Base-by-base conservation (phyloP, 1,139 yeast species). In the Nakaseomyces glabratus region DNA sequence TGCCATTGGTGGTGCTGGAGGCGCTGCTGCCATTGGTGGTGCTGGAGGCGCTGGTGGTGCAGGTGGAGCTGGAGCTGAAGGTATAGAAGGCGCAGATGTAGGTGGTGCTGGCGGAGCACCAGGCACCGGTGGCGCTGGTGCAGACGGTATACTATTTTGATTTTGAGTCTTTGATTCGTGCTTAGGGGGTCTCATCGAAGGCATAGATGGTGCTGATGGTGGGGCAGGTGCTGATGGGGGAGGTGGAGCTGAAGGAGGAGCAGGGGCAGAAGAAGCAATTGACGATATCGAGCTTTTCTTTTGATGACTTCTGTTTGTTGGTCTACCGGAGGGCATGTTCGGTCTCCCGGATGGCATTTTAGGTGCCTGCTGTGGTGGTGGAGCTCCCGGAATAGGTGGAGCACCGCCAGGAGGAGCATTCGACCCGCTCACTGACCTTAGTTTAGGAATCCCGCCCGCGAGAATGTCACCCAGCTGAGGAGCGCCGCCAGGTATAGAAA, bases 371-470 rank as follows among this genome's bases (percentile, higher is more conserved):
- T 42, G 38, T 7, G 41, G 31, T 22, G 45, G 45, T 10, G 44
- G 41, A 17, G 39, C 41, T 34, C 40, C 42, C 8, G 66, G 63
- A 12, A 49, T 39, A 14, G 55, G 46, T 4, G 61, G 51, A 1
- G 55, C 50, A n/a, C 43, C 19, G 11, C 50, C 40, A n/a, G 35
- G 29, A 9, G 35, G 34, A 49, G 49, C 5, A 11, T 10, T 46
- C 25, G 19, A 14, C n/a, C 19, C 42, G 12, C 33, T 29, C 4
- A 45, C 68, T 42, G 76, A 76, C 47, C 72, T 75, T 46, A 85
- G 63, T 49, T 81, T 82, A 6, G 95, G 95, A 56, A 85, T 69
- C 1, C 95, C 95, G 8, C 84, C 86, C 6, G 95, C 93, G 57
- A 84, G 76, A 11, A 84, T 69, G 39, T 81, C 90, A 15, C 88